A percentile compares a stretch with the other conserved stretches of the same genome.
These are phyloP conservation scores for Acanthamoeba sp. DNA, from an alignment of 208 protist species.

Conservation along the genomic window DNA sequence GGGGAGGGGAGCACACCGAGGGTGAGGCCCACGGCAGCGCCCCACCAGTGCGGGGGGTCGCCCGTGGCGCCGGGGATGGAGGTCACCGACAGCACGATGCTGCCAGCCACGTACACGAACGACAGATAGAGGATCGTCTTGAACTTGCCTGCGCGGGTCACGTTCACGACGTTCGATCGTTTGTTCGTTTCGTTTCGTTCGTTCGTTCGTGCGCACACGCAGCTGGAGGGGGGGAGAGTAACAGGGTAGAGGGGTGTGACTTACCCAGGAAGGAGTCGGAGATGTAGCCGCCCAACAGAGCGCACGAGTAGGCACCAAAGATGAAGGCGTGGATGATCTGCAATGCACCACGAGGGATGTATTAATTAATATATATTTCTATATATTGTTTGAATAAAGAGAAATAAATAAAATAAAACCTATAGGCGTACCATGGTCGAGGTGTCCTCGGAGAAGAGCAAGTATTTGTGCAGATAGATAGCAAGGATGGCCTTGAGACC, in stretches of 20 bases:
- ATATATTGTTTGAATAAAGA: too few species aligned
- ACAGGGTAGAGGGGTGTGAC: background rate
- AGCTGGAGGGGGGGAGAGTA: background rate
- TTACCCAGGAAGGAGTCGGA: conserved; percentile 79
- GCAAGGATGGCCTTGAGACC: conserved; percentile 77
- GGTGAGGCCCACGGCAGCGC: conserved; percentile 68
- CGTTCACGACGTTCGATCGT: too few species aligned
- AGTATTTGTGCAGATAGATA: conserved; percentile 72
- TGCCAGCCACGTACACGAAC: conserved; percentile 86
- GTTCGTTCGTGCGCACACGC: too few species aligned
- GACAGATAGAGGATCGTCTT: conserved; percentile 87
- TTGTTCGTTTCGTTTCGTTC: too few species aligned
- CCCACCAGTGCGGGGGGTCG: conserved; percentile 81
- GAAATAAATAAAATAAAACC: background rate
- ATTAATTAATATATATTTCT: too few species aligned
- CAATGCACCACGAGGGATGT: too few species aligned
- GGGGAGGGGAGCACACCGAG: background rate
- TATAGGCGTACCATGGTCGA: conserved; percentile 21
- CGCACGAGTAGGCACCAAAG: conserved; percentile 83
- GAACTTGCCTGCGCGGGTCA: conserved; percentile 83
- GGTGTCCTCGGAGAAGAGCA: conserved; percentile 66
- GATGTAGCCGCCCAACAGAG: conserved; percentile 84
- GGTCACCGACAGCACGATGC: conserved; percentile 82
- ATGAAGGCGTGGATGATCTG: conserved; percentile 85
- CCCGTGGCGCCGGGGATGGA: conserved; percentile 84